phyloP scores from a whole-genome alignment of 495 filamentous ascomycete species.

The Cudoniella acicularis region DNA sequence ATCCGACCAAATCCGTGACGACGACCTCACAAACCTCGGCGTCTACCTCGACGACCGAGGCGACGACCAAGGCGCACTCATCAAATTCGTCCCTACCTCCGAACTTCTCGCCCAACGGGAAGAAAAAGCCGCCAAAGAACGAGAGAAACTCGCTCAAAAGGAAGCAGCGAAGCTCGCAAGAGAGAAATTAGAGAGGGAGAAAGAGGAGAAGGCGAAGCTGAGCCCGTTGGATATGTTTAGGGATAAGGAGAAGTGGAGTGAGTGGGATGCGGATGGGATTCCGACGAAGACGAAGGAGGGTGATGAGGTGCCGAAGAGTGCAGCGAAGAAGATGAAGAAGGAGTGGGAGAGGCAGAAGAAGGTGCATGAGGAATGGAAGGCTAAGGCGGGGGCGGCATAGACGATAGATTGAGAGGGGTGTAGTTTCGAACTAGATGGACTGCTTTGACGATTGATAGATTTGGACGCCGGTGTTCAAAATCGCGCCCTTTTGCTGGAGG shows the following conservation, averaged over 20 bases:
- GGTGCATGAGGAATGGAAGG: conserved; percentile 58
- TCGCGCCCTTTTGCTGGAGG: no score
- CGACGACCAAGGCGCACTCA: conserved; percentile 62
- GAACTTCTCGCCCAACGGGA: conserved; percentile 69
- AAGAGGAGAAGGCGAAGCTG: conserved; percentile 69
- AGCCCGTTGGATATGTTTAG: conserved; percentile 67
- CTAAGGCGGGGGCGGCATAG: not conserved
- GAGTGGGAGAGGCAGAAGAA: conserved; percentile 93
- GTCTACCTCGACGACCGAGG: conserved; percentile 84
- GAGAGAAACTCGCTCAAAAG: conserved; percentile 48
- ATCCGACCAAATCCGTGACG: conserved; percentile 76
- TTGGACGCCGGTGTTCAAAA: no score
- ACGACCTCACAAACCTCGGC: conserved; percentile 71
- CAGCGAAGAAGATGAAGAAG: conserved; percentile 81
- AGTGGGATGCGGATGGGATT: conserved; percentile 84
- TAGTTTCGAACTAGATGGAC: no score
- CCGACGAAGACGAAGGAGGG: conserved; percentile 74
- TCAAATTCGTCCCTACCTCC: conserved; percentile 72
- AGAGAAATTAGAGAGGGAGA: conserved; percentile 37
- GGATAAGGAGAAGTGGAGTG: conserved; percentile 65
- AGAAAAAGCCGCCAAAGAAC: conserved; percentile 58
- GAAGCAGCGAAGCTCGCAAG: conserved; percentile 40
- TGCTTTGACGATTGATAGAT: no score
- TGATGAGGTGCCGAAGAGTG: conserved; percentile 76
- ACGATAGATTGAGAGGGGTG: not conserved